Percentiles rank a stretch among this genome's conserved stretches.
Evolutionary conservation across 257 asterid species (phyloP).

Genomic region (Catharanthus roseus): DNA sequence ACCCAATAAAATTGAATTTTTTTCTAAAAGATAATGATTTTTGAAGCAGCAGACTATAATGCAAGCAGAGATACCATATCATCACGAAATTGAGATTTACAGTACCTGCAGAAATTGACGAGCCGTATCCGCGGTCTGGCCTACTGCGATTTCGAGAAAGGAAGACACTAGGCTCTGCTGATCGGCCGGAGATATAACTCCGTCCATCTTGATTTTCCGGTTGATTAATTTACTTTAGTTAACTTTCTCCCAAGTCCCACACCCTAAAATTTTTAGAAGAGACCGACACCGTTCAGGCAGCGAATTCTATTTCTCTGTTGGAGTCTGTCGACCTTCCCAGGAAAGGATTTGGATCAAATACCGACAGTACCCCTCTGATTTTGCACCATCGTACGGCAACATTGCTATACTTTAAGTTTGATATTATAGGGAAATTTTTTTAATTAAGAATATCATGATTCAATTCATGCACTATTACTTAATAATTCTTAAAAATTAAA

Average conservation of each 20-base stretch:
- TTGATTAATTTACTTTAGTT: background rate
- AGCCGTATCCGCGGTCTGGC: slow-evolving; percentile 76
- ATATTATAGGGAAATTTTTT: too few species aligned
- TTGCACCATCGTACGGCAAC: too few species aligned
- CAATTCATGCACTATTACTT: too few species aligned
- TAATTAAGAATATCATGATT: too few species aligned
- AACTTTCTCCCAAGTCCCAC: background rate
- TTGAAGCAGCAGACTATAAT: background rate
- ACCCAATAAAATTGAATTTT: background rate
- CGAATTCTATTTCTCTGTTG: too few species aligned
- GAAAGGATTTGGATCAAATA: too few species aligned
- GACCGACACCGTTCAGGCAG: background rate
- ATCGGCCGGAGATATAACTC: slow-evolving; percentile 38
- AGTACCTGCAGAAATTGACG: slow-evolving; percentile 83
- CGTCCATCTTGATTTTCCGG: slow-evolving; percentile 39
- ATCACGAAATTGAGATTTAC: background rate
- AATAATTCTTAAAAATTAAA: too few species aligned
- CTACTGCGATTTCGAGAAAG: slow-evolving; percentile 84
- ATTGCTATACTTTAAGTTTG: too few species aligned
- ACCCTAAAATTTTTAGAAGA: background rate
- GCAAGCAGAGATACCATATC: background rate
- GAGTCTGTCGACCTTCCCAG: too few species aligned
- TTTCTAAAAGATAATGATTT: background rate
- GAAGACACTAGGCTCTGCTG: slow-evolving; percentile 64
- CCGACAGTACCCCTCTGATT: too few species aligned